Percentiles rank a stretch among this genome's conserved stretches.
These are phyloP conservation scores for Ceratobasidium sp. DNA, from an alignment of 1,284 basidiomycete species.

Conservation along the genomic window DNA sequence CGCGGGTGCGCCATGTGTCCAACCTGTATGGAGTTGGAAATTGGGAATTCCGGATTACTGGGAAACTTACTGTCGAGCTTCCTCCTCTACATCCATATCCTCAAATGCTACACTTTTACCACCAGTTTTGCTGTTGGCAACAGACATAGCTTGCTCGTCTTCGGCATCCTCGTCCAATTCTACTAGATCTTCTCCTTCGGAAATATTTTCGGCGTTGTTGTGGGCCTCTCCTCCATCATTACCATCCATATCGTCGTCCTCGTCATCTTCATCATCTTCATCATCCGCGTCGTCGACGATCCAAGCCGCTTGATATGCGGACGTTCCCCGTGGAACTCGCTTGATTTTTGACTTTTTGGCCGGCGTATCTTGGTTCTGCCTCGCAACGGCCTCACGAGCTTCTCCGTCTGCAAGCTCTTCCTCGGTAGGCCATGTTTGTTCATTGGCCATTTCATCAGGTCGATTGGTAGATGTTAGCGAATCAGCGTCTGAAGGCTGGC, in stretches of 20 bases:
- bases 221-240: slow-evolving; percentile 56
- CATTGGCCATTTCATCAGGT: slow-evolving; percentile 87
- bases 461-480: slow-evolving; percentile 88
- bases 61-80: slow-evolving; percentile 74
- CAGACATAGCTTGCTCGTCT: slow-evolving; percentile 32
- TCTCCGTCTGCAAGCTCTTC: slow-evolving; percentile 76
- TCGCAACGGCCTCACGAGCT: slow-evolving; percentile 48
- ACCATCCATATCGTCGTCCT: slow-evolving; percentile 43
- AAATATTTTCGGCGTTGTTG: slow-evolving; percentile 52
- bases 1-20: slow-evolving; percentile 54
- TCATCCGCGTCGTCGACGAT: slow-evolving; percentile 84
- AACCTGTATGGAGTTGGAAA: slow-evolving; percentile 25
- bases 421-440: slow-evolving; percentile 99
- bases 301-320: slow-evolving; percentile 94
- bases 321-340: slow-evolving; percentile 84
- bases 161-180: slow-evolving; percentile 37
- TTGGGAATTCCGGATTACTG: slow-evolving; percentile 34
- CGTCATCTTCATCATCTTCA: slow-evolving; percentile 59
- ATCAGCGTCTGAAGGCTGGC: slow-evolving; percentile 75
- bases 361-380: slow-evolving; percentile 71
- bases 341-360: slow-evolving; percentile 75
- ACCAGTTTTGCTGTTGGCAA: slow-evolving; percentile 51
- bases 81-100: slow-evolving; percentile 82
- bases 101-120: slow-evolving; percentile 57
- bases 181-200: slow-evolving; percentile 47